A percentile compares a stretch with the other conserved stretches of the same genome.
Conservation (phyloP, 1,284 basidiomycete genomes). For the Neolentinus lepideus region DNA sequence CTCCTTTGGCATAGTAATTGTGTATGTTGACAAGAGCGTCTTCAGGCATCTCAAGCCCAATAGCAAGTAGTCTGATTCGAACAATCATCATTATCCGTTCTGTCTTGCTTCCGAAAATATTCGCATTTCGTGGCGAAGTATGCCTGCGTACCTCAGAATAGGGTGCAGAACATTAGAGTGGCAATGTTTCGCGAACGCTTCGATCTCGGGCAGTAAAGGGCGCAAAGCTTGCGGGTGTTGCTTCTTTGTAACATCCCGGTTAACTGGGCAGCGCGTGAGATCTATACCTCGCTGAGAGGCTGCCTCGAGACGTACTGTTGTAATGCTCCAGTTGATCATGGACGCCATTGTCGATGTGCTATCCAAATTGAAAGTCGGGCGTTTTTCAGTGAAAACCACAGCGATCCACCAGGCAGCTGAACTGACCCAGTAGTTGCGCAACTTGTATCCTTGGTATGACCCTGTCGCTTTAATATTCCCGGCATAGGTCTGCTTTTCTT, state of each 20-base stretch:
- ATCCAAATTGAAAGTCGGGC: slow-evolving; percentile 8
- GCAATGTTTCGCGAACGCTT: slow-evolving; percentile 41
- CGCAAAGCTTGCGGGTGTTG: slow-evolving; percentile 41
- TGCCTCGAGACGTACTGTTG: slow-evolving; percentile 9
- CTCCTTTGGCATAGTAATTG: slow-evolving; percentile 18
- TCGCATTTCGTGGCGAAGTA: background rate
- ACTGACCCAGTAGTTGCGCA: slow-evolving; percentile 44
- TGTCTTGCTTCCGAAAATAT: no score
- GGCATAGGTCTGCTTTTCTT: slow-evolving; percentile 51
- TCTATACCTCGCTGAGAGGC: background rate
- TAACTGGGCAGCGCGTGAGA: slow-evolving; percentile 25
- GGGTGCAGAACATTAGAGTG: slow-evolving; percentile 43
- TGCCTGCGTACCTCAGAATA: slow-evolving; percentile 32
- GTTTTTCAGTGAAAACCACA: background rate
- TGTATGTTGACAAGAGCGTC: slow-evolving; percentile 26
- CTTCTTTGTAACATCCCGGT: slow-evolving; percentile 36
- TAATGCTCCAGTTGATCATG: slow-evolving; percentile 44
- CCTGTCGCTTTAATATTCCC: slow-evolving; percentile 41
- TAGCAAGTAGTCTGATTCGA: slow-evolving; percentile 32
- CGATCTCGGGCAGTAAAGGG: slow-evolving; percentile 53
- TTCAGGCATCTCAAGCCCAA: slow-evolving; percentile 27
- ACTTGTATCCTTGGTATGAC: slow-evolving; percentile 56
- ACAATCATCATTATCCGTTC: background rate
- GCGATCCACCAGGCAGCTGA: background rate
- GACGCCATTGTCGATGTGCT: slow-evolving; percentile 51